Conservation (phyloP, 345 rosid genomes). For the Garcia nutans region DNA sequence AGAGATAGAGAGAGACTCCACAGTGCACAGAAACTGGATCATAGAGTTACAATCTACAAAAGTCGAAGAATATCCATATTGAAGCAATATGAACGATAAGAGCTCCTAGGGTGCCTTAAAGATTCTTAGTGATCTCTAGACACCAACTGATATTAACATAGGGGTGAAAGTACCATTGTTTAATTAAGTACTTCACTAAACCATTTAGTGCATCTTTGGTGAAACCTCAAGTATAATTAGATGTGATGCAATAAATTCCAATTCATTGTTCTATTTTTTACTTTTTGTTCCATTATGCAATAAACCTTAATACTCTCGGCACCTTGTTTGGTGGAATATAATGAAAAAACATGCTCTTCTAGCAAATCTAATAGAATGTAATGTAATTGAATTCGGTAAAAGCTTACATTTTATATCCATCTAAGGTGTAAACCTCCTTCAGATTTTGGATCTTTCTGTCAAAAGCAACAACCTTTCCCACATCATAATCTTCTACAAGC, state of each 20-base stretch:
- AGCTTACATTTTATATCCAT: slow-evolving; percentile 82
- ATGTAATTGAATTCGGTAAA: not conserved
- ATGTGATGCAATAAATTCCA: not conserved
- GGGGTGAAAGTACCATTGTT: not conserved
- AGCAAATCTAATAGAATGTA: not conserved
- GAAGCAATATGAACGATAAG: not conserved
- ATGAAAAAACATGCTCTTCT: not conserved
- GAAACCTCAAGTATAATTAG: not conserved
- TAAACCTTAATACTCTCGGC: no score
- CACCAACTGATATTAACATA: no score
- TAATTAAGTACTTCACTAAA: not conserved
- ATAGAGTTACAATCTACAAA: not conserved
- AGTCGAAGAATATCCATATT: not conserved
- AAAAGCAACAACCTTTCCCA: slow-evolving; percentile 80
- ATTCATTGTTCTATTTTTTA: not conserved
- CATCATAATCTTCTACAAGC: slow-evolving; percentile 83
- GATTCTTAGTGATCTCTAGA: not conserved
- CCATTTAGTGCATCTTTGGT: not conserved
- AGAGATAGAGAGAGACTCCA: not conserved
- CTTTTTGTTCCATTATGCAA: not conserved
- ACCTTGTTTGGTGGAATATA: not conserved
- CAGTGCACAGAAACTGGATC: not conserved
- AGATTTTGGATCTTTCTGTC: slow-evolving; percentile 65
- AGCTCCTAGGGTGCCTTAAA: not conserved
- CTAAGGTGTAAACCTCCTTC: slow-evolving; percentile 82